These are phyloP conservation scores for Tricholoma furcatifolium DNA, from an alignment of 768 basidiomycete species.

Conservation along the genomic window DNA sequence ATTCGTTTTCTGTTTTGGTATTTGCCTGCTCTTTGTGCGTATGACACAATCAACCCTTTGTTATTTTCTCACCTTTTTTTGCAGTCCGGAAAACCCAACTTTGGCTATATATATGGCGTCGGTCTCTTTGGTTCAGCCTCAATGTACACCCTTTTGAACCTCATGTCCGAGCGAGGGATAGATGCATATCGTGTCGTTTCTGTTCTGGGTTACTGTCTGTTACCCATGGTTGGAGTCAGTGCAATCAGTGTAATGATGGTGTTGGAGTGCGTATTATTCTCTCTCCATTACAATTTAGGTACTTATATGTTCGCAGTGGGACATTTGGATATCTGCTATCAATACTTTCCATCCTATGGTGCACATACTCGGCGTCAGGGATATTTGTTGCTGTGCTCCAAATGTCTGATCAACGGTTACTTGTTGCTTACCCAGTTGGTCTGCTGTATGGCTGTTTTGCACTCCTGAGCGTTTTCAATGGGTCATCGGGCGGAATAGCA, in stretches of 20 bases:
- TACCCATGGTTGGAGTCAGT: conserved; percentile 95
- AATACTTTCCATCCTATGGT: conserved; percentile 87
- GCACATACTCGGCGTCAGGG: conserved; percentile 92
- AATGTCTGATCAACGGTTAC: conserved; percentile 92
- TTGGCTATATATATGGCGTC: conserved; percentile 98
- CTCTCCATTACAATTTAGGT: not conserved
- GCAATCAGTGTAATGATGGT: conserved; percentile 84
- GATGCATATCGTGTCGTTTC: conserved; percentile 94
- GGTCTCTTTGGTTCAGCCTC: conserved; percentile 91
- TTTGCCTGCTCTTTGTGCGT: conserved; percentile 88
- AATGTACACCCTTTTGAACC: conserved; percentile 91
- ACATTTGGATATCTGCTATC: conserved; percentile 85
- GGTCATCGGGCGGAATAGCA: conserved; percentile 25
- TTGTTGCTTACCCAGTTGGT: conserved; percentile 96
- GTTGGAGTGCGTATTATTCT: conserved; percentile 70
- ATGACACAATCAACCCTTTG: not conserved
- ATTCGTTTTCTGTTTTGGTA: conserved; percentile 93
- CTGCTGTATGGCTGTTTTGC: conserved; percentile 94
- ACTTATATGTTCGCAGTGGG: conserved; percentile 48
- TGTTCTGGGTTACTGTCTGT: conserved; percentile 93
- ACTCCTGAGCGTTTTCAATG: conserved; percentile 82
- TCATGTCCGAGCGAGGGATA: conserved; percentile 95
- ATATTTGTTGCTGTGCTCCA: conserved; percentile 95
- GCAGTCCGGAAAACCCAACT: conserved; percentile 97
- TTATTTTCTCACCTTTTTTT: conserved; percentile 5